A percentile compares a stretch with the other conserved stretches of the same genome.
phyloP scores from a whole-genome alignment of 75 land plant species.

The Picea glauca region DNA sequence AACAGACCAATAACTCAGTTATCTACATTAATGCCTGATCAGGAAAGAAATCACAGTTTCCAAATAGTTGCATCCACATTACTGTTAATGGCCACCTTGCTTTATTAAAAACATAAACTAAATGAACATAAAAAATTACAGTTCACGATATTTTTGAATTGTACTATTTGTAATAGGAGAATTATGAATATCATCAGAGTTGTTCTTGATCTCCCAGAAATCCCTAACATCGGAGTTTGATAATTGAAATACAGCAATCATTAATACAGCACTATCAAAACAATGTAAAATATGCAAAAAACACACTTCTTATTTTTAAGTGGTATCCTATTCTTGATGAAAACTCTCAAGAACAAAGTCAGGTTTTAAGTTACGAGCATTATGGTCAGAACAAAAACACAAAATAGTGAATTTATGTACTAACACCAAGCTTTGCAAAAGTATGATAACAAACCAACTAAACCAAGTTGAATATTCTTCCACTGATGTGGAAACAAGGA shows the following conservation, averaged over 20 bases:
- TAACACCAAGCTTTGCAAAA: neutral
- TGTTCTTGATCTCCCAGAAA: neutral
- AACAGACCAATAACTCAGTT: neutral
- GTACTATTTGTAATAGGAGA: too few species aligned
- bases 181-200: neutral
- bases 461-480: too few species aligned
- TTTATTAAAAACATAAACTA: too few species aligned
- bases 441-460: neutral
- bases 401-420: neutral
- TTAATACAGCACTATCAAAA: neutral
- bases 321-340: neutral
- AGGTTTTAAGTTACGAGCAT: neutral
- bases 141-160: too few species aligned
- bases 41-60: constrained; percentile 1
- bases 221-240: neutral
- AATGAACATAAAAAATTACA: too few species aligned
- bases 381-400: neutral
- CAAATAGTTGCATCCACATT: neutral
- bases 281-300: neutral
- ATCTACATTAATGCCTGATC: neutral
- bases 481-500: neutral
- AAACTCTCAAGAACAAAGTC: neutral
- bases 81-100: too few species aligned
- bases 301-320: neutral
- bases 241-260: neutral